Conservation (phyloP, 108 stramenopile genomes). For the Ochromonas danica region DNA sequence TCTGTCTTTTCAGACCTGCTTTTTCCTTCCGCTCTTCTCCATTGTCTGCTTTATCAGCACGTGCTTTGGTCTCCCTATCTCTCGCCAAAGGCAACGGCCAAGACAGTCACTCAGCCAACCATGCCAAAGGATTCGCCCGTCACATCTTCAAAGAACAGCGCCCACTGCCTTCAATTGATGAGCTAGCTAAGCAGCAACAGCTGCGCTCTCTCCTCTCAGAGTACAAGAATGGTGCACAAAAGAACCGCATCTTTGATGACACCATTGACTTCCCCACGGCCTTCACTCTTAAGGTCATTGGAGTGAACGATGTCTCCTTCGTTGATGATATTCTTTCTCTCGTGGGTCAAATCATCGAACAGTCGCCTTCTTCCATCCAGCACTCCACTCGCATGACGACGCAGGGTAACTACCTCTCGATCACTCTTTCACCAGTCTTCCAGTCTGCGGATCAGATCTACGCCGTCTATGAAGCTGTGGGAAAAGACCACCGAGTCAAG, state of each 20-base stretch:
- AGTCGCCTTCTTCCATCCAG: background rate
- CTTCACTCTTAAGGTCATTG: background rate
- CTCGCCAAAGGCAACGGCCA: no score
- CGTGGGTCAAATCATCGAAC: background rate
- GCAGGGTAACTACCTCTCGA: background rate
- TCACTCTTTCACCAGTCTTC: background rate
- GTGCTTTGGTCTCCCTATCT: no score
- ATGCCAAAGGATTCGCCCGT: no score
- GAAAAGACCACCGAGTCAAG: conserved; percentile 1
- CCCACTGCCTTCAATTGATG: no score
- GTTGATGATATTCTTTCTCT: background rate
- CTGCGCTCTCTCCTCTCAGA: no score
- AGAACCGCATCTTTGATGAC: conserved; percentile 12
- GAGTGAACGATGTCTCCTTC: background rate
- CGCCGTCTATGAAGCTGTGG: background rate
- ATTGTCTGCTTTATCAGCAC: no score
- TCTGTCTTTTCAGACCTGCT: no score
- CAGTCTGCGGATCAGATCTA: background rate
- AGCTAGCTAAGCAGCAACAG: no score
- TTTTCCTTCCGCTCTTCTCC: no score
- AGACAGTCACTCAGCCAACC: no score
- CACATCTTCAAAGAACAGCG: no score
- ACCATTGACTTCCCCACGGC: background rate
- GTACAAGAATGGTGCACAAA: no score
- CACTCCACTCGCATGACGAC: background rate